Conservation (phyloP, 2,329 filamentous ascomycete genomes). For the Huntiella abstrusa region DNA sequence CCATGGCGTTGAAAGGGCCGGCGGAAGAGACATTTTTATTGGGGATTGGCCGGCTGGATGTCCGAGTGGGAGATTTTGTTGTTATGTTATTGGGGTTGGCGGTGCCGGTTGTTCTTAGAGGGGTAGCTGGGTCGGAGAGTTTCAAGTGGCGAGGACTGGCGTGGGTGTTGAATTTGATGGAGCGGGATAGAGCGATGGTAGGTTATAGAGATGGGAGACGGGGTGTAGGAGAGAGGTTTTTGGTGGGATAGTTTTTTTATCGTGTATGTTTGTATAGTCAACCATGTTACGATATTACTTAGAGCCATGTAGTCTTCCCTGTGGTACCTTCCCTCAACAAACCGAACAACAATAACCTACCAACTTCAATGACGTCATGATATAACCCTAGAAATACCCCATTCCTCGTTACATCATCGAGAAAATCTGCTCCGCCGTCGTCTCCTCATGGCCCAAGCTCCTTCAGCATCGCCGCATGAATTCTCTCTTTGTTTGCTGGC, state of each 20-base stretch:
- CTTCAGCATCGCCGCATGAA: no score
- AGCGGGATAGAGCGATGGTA: conserved; percentile 1
- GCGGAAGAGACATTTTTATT: conserved; percentile 1
- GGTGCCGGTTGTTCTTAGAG: background rate
- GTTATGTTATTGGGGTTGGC: conserved; percentile 1
- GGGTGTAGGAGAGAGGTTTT: conserved; percentile 1
- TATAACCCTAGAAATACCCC: no score
- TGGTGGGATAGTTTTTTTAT: background rate
- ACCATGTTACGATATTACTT: no score
- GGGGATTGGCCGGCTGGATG: background rate
- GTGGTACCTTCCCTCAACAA: no score
- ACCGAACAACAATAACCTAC: no score
- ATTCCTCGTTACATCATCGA: no score
- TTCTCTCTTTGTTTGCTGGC: no score
- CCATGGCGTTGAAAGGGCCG: background rate
- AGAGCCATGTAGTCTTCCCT: no score
- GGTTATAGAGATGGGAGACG: background rate
- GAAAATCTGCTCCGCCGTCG: no score
- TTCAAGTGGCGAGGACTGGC: conserved; percentile 1
- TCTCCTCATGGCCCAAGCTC: no score
- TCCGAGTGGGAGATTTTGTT: conserved; percentile 3
- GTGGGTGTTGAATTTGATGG: background rate
- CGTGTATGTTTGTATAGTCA: no score
- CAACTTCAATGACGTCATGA: no score
- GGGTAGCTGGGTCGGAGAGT: background rate